Base-by-base conservation (phyloP, 345 rosid genomes). In the Heritiera littoralis region DNA sequence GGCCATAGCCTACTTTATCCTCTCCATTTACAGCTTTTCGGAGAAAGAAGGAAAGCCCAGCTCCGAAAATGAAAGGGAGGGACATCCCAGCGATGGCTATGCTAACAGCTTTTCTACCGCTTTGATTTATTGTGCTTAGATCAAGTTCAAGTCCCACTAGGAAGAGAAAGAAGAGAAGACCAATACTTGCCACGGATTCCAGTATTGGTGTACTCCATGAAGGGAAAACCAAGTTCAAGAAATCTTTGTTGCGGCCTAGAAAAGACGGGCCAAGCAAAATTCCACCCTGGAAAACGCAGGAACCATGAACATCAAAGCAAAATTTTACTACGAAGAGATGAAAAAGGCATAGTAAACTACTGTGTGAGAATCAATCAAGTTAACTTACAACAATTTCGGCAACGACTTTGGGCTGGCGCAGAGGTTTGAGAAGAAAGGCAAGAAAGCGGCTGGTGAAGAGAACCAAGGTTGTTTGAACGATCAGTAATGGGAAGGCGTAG, bases 141-240 rank as follows among this genome's bases (percentile, higher is more conserved):
- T 88, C 91, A 15, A 88, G 90, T 78, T 90, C 93, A 20, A 90
- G 90, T 35, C 93, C 93, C 3, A 90, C 91, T 0, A 90, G 85
- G 80, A 88, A 90, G 72, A 90, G 86, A 83, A 86, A 88, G 80
- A 85, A 90, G 74, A 88, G 79, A 77, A 90, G 91, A 72, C 93
- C 91, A 45, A 90, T 82, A 78, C 85, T 86, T 4, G 93, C 91
- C 3, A 86, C 84, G 3, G 91, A 83, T 77, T 90, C 91, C 8
- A 90, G 86, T 15, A 87, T 83, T 1, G 90, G 86, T 59, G 80
- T 78, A 82, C 91, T 86, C 85, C 85, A 85, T 65, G 85, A 58
- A 7, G 91, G 91, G 83, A 90, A 90, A 18, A 88, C 65, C 20
- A 80, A 20, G 72, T 82, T 84, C 63, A 86, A 43, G 77, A 80